Evolutionary conservation across 306 rosid species (phyloP).

Genomic region (Fragaria iinumae): DNA sequence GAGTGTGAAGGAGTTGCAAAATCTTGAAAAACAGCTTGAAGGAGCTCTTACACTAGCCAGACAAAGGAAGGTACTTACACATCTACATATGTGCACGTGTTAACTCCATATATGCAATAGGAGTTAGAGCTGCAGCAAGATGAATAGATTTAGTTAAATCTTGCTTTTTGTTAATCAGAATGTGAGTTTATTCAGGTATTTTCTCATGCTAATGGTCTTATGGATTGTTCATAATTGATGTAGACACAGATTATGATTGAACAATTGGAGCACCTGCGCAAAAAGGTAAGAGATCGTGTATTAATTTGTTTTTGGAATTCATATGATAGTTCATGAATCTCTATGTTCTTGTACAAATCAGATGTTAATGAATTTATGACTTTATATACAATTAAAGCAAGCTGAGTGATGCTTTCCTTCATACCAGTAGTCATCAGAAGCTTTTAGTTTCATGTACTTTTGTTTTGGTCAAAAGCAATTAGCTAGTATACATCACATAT

Average conservation of each 20-base stretch:
- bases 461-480: not conserved
- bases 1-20: slow-evolving; percentile 76
- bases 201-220: not conserved
- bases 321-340: not conserved
- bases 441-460: not conserved
- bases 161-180: not conserved
- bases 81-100: not conserved
- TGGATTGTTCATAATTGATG: slow-evolving; percentile 10
- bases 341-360: not conserved
- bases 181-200: not conserved
- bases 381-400: not conserved
- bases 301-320: not conserved
- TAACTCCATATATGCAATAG: not conserved
- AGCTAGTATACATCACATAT: not conserved
- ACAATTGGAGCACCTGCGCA: slow-evolving; percentile 80
- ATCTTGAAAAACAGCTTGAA: slow-evolving; percentile 94
- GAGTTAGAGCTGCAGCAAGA: not conserved
- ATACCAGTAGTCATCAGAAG: not conserved
- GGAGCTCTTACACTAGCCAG: slow-evolving; percentile 75
- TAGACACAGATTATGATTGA: slow-evolving; percentile 81
- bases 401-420: not conserved
- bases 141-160: not conserved
- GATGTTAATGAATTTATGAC: not conserved
- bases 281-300: slow-evolving; percentile 41
- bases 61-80: slow-evolving; percentile 65